Percentiles rank a stretch among this genome's conserved stretches.
These are phyloP conservation scores for Thermothielavioides terrestris DNA, from an alignment of 495 filamentous ascomycete species.

Conservation along the genomic window DNA sequence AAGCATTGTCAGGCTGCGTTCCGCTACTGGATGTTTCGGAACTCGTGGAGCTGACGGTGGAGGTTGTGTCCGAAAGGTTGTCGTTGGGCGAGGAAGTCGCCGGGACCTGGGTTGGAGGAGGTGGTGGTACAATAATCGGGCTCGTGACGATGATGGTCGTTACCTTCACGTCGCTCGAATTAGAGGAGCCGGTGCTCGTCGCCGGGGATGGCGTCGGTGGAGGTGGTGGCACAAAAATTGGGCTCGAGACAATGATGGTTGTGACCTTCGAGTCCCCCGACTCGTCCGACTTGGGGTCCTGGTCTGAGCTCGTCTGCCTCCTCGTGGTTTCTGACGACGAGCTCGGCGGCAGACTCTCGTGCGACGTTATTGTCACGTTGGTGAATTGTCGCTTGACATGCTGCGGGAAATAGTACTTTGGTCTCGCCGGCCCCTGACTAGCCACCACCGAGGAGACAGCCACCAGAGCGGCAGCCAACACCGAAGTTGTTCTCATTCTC, in stretches of 20 bases:
- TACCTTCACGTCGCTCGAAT: slow-evolving; percentile 4
- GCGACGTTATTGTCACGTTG: slow-evolving; percentile 40
- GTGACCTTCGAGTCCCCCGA: slow-evolving; percentile 10
- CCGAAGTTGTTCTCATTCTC: slow-evolving; percentile 42
- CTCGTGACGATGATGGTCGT: slow-evolving; percentile 22
- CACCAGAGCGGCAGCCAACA: slow-evolving; percentile 45
- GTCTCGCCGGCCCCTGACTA: slow-evolving; percentile 33
- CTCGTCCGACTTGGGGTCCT: too few relatives aligned
- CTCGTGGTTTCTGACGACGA: slow-evolving; percentile 20
- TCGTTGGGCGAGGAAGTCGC: too few relatives aligned
- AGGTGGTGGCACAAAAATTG: slow-evolving; percentile 17
- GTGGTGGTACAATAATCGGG: slow-evolving; percentile 19
- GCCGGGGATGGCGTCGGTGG: background rate
- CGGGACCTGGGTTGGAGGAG: background rate
- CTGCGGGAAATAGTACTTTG: slow-evolving; percentile 51
- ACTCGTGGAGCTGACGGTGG: background rate
- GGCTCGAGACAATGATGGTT: slow-evolving; percentile 22
- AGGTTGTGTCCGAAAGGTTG: background rate
- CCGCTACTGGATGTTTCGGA: too few relatives aligned
- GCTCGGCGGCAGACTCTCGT: background rate
- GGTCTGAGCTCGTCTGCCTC: slow-evolving; percentile 18
- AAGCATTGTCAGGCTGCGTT: background rate
- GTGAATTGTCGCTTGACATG: slow-evolving; percentile 50
- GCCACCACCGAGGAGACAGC: slow-evolving; percentile 42
- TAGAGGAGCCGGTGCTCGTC: too few relatives aligned